A percentile compares a stretch with the other conserved stretches of the same genome.
These are phyloP conservation scores for Ampelocalamus luodianensis DNA, from an alignment of 176 grass and related monocot genomes.

Conservation along the genomic window DNA sequence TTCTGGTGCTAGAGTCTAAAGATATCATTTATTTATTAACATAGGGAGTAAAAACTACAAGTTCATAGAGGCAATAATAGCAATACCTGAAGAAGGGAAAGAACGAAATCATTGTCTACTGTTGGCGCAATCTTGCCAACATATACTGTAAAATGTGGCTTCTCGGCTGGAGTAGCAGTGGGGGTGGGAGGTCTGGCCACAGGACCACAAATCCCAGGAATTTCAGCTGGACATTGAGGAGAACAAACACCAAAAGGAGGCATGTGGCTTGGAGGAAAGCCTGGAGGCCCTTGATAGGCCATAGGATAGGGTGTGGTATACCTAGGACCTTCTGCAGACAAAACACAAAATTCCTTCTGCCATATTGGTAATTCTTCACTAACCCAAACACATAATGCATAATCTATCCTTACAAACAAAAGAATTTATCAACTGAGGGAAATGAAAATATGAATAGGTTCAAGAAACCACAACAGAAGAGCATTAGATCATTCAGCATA, in stretches of 20 bases:
- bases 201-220: too few relatives aligned
- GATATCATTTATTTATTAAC: conserved; percentile 12
- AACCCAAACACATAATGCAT: conserved; percentile 35
- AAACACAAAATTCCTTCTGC: conserved; percentile 30
- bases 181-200: conserved; percentile 40
- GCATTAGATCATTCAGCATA: neutral
- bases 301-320: too few relatives aligned
- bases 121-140: conserved; percentile 65
- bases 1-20: neutral
- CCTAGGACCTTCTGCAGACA: too few relatives aligned
- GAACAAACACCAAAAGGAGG: too few relatives aligned
- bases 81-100: conserved; percentile 65
- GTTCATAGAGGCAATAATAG: neutral
- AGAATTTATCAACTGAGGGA: neutral
- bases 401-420: neutral
- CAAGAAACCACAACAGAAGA: neutral
- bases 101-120: conserved; percentile 66
- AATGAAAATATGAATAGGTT: conserved; percentile 1
- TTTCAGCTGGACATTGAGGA: too few relatives aligned
- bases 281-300: too few relatives aligned
- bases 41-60: neutral
- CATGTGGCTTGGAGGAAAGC: too few relatives aligned
- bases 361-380: conserved; percentile 42
- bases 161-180: conserved; percentile 44
- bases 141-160: conserved; percentile 68